Evolutionary conservation across 345 rosid species (phyloP), one percentile per base, ranked within the genome.

Genomic region (Lumnitzera racemosa): DNA sequence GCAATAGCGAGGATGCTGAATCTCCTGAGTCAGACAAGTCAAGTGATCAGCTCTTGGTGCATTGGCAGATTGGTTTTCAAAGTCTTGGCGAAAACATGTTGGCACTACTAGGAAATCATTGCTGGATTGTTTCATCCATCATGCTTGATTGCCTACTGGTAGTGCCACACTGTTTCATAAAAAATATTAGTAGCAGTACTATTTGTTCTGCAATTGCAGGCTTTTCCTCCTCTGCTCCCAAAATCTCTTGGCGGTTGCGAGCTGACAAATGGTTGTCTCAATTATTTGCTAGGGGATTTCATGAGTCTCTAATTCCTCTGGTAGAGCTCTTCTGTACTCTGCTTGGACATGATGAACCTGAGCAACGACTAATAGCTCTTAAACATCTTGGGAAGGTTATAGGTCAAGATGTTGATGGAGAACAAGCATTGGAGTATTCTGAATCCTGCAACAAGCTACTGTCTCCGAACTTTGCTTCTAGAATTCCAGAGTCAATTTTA

Each of bases 311-410:
- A 67, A 66, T 69, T 75, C 68, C 81, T 61, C 65, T 89, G 47
- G 72, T 72, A 71, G 80, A 89, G 77, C 69, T 89, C 43, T 82
- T 82, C 58, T 65, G 73, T 57, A 31, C 74, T 12, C 64, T 89
- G 78, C 79, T 89, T 57, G 77, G 80, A 62, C 86, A 86, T 80
- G 58, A 80, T 62, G 96, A 89, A 79, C 96, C 96, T 2, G 96
- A 89, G 71, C 96, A 89, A 65, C 83, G 90, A 13, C 66, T 78
- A 54, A 73, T 83, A 59, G 90, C 74, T n/a, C 83, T 89, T 62
- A 82, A 64, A 68, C 84, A 80, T 70, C 72, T 89, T 63, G 83
- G 81, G 59, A 76, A 76, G 74, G 61, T 89, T 70, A 80, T 81
- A 9, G 85, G 88, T 69, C 86, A 76, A 73, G 88, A 79, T 63